Evolutionary conservation across 2,329 filamentous ascomycete genomes (phyloP).

Genomic region (Spiromastix sp.): DNA sequence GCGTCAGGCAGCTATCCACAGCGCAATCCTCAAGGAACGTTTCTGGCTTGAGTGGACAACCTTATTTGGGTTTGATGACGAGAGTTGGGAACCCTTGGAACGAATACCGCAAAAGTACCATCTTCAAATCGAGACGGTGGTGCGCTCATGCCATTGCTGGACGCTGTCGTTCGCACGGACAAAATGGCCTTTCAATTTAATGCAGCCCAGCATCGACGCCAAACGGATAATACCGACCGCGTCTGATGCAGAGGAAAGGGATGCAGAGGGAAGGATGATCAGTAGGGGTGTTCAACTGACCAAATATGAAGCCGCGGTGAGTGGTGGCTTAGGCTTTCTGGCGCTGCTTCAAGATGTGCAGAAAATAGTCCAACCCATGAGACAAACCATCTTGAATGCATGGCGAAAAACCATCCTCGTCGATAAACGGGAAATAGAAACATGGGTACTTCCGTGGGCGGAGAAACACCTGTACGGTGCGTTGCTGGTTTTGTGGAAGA

Average conservation of each 20-base stretch:
- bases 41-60: conserved; percentile 2
- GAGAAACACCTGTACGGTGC: conserved; percentile 1
- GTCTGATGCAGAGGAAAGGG: too few relatives aligned
- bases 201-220: too few relatives aligned
- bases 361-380: not conserved
- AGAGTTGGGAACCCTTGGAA: conserved; percentile 3
- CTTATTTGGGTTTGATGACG: not conserved
- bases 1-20: conserved; percentile 1
- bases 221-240: too few relatives aligned
- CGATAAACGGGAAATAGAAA: not conserved
- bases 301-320: not conserved
- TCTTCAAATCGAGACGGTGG: conserved; percentile 1
- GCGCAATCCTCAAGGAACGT: not conserved
- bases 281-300: too few relatives aligned
- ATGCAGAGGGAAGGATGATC: too few relatives aligned
- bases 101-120: not conserved
- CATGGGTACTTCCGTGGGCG: conserved; percentile 3
- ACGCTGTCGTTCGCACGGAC: too few relatives aligned
- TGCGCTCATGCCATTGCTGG: not conserved
- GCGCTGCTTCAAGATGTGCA: conserved; percentile 3
- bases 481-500: conserved; percentile 3
- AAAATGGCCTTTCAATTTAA: too few relatives aligned
- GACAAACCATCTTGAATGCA: not conserved
- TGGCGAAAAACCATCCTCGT: not conserved
- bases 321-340: conserved; percentile 1